These are phyloP conservation scores for Xylariomycetidae sp. DNA, from an alignment of 2,329 filamentous ascomycete genomes.

Conservation along the genomic window DNA sequence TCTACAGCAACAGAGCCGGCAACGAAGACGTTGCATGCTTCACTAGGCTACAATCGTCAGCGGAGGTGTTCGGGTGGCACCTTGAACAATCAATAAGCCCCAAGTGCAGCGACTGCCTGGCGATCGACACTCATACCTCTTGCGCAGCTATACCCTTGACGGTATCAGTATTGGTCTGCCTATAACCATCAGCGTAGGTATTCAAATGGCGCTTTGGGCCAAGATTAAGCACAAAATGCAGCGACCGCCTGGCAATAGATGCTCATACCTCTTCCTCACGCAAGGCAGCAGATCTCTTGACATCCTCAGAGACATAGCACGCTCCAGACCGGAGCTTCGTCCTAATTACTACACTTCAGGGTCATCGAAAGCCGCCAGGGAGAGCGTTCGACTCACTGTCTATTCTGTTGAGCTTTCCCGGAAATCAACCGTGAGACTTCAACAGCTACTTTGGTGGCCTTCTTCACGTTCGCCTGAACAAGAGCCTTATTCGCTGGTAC, in stretches of 20 bases:
- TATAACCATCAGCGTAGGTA: too few relatives aligned
- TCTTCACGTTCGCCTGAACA: constrained; percentile 46
- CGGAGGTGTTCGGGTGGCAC: not conserved
- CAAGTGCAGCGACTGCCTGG: too few relatives aligned
- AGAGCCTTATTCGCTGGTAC: constrained; percentile 67
- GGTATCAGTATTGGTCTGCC: too few relatives aligned
- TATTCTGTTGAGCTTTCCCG: constrained; percentile 17
- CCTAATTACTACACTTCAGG: constrained; percentile 19
- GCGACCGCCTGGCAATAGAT: too few relatives aligned
- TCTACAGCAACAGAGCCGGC: constrained; percentile 89
- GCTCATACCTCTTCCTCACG: too few relatives aligned
- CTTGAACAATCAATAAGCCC: too few relatives aligned
- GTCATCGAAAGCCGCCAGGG: constrained; percentile 2
- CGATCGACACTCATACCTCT: too few relatives aligned
- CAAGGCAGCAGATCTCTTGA: too few relatives aligned
- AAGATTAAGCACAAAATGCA: too few relatives aligned
- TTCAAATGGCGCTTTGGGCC: too few relatives aligned
- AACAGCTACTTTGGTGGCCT: constrained; percentile 48
- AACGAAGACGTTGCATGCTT: constrained; percentile 64
- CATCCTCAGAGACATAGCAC: too few relatives aligned
- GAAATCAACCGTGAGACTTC: constrained; percentile 43
- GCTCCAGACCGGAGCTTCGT: constrained; percentile 14
- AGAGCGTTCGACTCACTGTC: constrained; percentile 25
- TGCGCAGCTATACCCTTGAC: too few relatives aligned
- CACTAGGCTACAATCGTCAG: constrained; percentile 16